A percentile compares a stretch with the other conserved stretches of the same genome.
These are phyloP conservation scores for Cyamopsis tetragonoloba DNA, from an alignment of 306 rosid species.

Conservation along the genomic window DNA sequence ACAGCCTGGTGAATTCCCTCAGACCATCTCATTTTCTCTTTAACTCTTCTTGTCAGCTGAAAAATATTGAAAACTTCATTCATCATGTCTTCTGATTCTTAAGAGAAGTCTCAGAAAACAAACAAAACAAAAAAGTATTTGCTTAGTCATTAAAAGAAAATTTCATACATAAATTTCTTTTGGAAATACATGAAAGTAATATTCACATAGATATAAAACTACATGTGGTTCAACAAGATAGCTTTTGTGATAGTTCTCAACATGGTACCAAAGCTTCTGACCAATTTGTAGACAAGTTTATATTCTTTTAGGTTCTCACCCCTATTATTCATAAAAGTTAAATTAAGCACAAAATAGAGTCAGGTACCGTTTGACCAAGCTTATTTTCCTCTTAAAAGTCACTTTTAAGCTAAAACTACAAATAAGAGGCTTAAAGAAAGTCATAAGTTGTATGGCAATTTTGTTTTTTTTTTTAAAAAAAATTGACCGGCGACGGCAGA, in stretches of 20 bases:
- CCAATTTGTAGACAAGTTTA: conserved; percentile 11
- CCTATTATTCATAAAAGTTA: background rate
- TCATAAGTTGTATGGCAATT: too few relatives aligned
- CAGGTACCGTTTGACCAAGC: too few relatives aligned
- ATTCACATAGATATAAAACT: background rate
- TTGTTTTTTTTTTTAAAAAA: too few relatives aligned
- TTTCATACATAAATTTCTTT: background rate
- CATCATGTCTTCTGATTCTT: conserved; percentile 20
- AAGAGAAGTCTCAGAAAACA: conserved; percentile 15
- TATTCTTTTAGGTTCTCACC: background rate
- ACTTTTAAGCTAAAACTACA: too few relatives aligned
- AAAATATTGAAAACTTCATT: conserved; percentile 22
- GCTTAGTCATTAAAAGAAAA: background rate
- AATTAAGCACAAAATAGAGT: background rate
- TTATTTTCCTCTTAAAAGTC: too few relatives aligned
- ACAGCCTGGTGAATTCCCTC: conserved; percentile 99
- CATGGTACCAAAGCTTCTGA: background rate
- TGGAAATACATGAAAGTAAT: conserved; percentile 8
- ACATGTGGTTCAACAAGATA: background rate
- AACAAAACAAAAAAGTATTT: background rate
- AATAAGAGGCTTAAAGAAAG: too few relatives aligned
- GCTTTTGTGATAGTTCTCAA: background rate
- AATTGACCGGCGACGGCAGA: too few relatives aligned
- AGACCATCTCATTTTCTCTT: conserved; percentile 98
- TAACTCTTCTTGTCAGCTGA: conserved; percentile 94